Base-by-base conservation (phyloP, 257 asterid species). In the Coffea eugenioides region DNA sequence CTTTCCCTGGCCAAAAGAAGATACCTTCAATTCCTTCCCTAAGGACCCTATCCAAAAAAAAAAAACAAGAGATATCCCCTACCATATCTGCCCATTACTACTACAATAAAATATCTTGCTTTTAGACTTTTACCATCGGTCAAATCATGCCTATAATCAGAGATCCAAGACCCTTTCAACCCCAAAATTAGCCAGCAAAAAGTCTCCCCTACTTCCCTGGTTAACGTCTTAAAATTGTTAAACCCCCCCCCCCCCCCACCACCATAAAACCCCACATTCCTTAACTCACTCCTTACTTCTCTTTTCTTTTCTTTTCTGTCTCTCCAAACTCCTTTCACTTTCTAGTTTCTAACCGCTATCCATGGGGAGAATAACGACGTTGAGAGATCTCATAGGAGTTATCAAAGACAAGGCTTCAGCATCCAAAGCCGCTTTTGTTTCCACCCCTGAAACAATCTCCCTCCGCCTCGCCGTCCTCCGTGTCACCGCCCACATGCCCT, bases 401-500 rank as follows among this genome's bases (percentile, higher is more conserved):
- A 82, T 88, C 80, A 88, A 88, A 83, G 91, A 88, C 83, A 83
- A 86, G 78, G 91, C 86, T 76, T 88, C 89, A 52, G 64, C 70
- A 64, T 88, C 89, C 80, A 86, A 82, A 86, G 97, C 97, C 31
- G 87, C 95, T 77, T 31, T 93, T 13, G 75, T 89, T 68, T 90
- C 96, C 0, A 85, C 77, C 16, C 87, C 90, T 25, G 78, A 73
- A 71, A 77, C 81, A 69, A 56, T 69, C 36, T 48, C 96, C 78
- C 88, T 86, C 88, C 93, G 85, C 83, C 87, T 85, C 31, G 91
- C 98, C 34, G 90, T 94, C 87, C 87, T 94, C 57, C 96, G 97
- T 21, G 92, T 90, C 86, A 94, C 97, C 73, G 74, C 92, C 51
- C 98, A 92, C 88, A 57, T 87, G 4, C 92, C 92, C 4, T 81